Evolutionary conservation across 495 filamentous ascomycete species (phyloP).

Genomic region (Stereocaulon alpinum): DNA sequence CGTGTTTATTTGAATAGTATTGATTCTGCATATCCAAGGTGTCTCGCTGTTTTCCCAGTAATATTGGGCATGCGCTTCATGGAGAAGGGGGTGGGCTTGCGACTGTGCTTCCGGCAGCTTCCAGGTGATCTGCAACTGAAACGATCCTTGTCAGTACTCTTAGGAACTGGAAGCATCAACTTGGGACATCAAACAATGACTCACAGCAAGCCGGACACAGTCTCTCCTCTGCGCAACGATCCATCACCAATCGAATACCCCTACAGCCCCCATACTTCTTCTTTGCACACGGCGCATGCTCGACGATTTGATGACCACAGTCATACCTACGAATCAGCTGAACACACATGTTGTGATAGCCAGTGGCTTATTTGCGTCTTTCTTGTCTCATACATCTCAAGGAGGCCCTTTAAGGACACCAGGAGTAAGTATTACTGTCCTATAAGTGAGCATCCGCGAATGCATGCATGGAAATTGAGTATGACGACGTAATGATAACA

Average conservation of each 20-base stretch:
- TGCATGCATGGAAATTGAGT: not conserved
- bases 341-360: not conserved
- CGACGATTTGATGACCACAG: conserved; percentile 3
- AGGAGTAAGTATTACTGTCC: not conserved
- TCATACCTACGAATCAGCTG: not conserved
- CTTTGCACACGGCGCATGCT: conserved; percentile 3
- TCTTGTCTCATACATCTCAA: not conserved
- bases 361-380: not conserved
- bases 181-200: not conserved
- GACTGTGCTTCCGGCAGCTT: conserved; percentile 2
- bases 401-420: not conserved
- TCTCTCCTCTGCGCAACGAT: not conserved
- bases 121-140: not conserved
- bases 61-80: not conserved
- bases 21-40: no score
- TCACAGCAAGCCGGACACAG: conserved; percentile 5
- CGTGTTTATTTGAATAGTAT: not conserved
- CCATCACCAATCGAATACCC: not conserved
- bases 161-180: no score
- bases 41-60: not conserved
- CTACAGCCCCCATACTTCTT: conserved; percentile 3
- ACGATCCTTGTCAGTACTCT: not conserved
- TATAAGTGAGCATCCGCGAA: not conserved
- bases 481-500: not conserved
- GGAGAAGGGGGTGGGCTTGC: conserved; percentile 7